These are phyloP conservation scores for Groenewaldozyma sp. DNA, from an alignment of 1,139 yeast species.

Conservation along the genomic window DNA sequence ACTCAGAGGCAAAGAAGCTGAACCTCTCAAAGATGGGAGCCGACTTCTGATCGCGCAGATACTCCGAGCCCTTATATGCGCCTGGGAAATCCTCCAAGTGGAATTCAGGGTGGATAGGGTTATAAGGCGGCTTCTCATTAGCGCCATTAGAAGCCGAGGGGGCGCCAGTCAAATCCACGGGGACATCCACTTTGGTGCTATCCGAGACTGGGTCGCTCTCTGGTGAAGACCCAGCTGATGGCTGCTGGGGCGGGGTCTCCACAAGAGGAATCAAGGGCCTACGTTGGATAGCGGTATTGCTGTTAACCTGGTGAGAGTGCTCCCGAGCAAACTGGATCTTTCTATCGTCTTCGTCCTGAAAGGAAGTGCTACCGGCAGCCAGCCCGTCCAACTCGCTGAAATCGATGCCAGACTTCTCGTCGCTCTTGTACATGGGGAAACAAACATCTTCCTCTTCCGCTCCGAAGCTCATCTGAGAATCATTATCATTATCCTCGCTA, in stretches of 20 bases:
- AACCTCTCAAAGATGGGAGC: slow-evolving; percentile 44
- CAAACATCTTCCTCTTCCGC: slow-evolving; percentile 84
- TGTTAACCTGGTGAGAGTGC: neutral
- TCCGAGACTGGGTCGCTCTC: slow-evolving; percentile 6
- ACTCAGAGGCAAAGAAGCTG: slow-evolving; percentile 70
- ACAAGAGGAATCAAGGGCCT: slow-evolving; percentile 2
- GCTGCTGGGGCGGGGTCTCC: neutral
- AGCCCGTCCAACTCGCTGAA: slow-evolving; percentile 32
- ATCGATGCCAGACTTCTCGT: slow-evolving; percentile 28
- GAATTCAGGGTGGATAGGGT: slow-evolving; percentile 1
- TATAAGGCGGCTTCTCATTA: slow-evolving; percentile 5
- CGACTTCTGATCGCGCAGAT: neutral
- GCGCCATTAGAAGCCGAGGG: neutral
- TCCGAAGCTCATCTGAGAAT: slow-evolving; percentile 24
- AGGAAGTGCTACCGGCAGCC: slow-evolving; percentile 15
- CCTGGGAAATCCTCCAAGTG: slow-evolving; percentile 4
- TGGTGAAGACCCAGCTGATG: slow-evolving; percentile 2
- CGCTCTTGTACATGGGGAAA: slow-evolving; percentile 74
- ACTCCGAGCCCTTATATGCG: slow-evolving; percentile 1
- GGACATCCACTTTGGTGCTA: slow-evolving; percentile 8
- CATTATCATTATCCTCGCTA: slow-evolving; percentile 14
- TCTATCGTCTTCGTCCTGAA: neutral
- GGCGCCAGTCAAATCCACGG: neutral
- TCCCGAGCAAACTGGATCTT: neutral
- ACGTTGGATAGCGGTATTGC: slow-evolving; percentile 7